These are phyloP conservation scores for Nemania abortiva DNA, from an alignment of 2,329 filamentous ascomycete genomes.

Conservation along the genomic window DNA sequence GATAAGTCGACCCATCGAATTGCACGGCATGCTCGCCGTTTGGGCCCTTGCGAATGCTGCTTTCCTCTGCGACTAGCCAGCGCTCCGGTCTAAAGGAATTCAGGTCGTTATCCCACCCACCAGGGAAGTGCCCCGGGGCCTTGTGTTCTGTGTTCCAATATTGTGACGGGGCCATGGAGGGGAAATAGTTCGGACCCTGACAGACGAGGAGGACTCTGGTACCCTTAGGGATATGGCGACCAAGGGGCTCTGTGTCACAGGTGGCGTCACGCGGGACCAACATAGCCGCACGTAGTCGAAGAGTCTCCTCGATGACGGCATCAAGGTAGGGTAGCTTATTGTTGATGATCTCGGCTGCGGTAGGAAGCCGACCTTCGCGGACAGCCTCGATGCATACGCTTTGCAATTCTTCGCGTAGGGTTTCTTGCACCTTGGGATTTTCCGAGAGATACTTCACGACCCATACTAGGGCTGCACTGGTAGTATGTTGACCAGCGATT, in stretches of 20 bases:
- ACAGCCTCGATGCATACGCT: background rate
- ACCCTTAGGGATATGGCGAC: constrained; percentile 17
- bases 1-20: no score
- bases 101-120: no score
- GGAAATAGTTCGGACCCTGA: constrained; percentile 11
- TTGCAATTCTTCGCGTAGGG: background rate
- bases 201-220: constrained; percentile 10
- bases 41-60: no score
- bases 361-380: background rate
- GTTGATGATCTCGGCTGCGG: constrained; percentile 19
- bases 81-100: no score
- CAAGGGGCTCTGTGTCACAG: constrained; percentile 4
- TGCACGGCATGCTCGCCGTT: no score
- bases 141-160: no score
- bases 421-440: constrained; percentile 16
- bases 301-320: constrained; percentile 31
- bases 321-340: constrained; percentile 29
- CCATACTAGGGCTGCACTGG: constrained; percentile 23
- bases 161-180: background rate
- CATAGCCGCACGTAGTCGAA: background rate
- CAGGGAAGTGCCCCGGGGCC: no score
- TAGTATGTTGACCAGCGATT: constrained; percentile 34
- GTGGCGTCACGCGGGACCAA: constrained; percentile 13
- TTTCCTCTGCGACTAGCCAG: no score
- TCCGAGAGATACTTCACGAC: constrained; percentile 24